Evolutionary conservation across 345 rosid genomes (phyloP).

Genomic region (Rubroshorea leprosula): DNA sequence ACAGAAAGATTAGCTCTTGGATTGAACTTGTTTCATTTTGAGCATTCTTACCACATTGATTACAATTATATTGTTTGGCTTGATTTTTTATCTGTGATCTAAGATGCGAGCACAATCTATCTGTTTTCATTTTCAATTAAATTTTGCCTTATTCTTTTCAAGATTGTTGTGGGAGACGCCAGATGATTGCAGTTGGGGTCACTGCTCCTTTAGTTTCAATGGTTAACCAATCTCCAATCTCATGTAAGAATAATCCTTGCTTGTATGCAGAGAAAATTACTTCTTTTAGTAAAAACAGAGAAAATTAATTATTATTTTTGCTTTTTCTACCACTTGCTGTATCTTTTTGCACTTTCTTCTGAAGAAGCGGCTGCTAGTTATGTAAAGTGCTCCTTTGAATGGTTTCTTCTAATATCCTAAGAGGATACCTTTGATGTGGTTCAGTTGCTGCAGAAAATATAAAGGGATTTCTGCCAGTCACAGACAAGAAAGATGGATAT

Average conservation of each 20-base stretch:
- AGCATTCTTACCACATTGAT: background rate
- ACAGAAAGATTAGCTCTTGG: too few relatives aligned
- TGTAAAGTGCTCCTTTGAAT: conserved; percentile 15
- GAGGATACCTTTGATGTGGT: conserved; percentile 78
- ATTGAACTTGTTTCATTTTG: background rate
- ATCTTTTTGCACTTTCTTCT: background rate
- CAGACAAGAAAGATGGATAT: conserved; percentile 80
- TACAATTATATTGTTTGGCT: background rate
- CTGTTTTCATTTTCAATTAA: background rate
- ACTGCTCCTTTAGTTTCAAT: conserved; percentile 57
- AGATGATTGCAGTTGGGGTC: conserved; percentile 50
- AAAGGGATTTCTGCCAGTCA: conserved; percentile 60
- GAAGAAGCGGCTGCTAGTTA: conserved; percentile 2
- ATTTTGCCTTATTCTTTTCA: conserved; percentile 9
- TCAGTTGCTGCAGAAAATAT: conserved; percentile 98
- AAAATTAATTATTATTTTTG: too few relatives aligned
- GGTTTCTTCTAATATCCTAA: conserved; percentile 49
- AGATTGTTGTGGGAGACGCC: conserved; percentile 64
- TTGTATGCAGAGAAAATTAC: too few relatives aligned
- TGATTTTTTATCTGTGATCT: too few relatives aligned
- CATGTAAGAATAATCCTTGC: conserved; percentile 51
- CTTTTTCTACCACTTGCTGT: conserved; percentile 1
- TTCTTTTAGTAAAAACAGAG: too few relatives aligned
- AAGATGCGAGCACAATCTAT: too few relatives aligned
- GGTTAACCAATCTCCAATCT: conserved; percentile 36